A percentile compares a stretch with the other conserved stretches of the same genome.
These are phyloP conservation scores for Aspergillus calidoustus DNA, from an alignment of 2,329 filamentous ascomycete species.

Conservation along the genomic window DNA sequence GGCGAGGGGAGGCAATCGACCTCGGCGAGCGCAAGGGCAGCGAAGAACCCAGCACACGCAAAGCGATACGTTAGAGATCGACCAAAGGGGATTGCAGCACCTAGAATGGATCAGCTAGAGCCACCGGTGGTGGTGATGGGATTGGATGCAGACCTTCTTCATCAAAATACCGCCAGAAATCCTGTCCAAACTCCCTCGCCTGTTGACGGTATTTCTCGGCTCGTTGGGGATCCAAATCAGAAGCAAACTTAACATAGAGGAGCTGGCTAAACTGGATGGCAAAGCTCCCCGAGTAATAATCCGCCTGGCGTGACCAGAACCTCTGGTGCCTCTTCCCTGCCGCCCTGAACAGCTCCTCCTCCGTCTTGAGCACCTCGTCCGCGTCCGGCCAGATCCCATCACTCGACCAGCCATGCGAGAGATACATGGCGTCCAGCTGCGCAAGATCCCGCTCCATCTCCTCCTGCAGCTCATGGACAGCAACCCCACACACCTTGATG, in stretches of 20 bases:
- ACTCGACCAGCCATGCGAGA: too few relatives aligned
- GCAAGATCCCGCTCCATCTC: too few relatives aligned
- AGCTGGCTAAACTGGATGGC: slow-evolving; percentile 59
- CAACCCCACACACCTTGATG: too few relatives aligned
- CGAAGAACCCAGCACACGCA: slow-evolving; percentile 55
- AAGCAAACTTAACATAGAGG: slow-evolving; percentile 51
- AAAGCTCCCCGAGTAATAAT: slow-evolving; percentile 61
- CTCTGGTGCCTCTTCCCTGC: too few relatives aligned
- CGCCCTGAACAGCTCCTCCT: too few relatives aligned
- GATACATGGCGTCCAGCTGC: too few relatives aligned
- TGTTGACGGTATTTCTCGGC: slow-evolving; percentile 43
- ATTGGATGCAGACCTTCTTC: not conserved
- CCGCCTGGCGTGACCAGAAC: slow-evolving; percentile 31
- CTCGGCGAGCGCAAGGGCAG: slow-evolving; percentile 50
- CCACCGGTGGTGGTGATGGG: too few relatives aligned
- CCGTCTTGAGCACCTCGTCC: too few relatives aligned
- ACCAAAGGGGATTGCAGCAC: slow-evolving; percentile 59
- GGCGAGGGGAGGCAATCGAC: slow-evolving; percentile 24
- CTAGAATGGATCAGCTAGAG: slow-evolving; percentile 20
- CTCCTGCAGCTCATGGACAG: too few relatives aligned
- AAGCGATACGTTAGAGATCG: slow-evolving; percentile 58
- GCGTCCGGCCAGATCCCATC: too few relatives aligned
- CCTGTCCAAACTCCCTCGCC: slow-evolving; percentile 48
- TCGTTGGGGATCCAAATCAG: slow-evolving; percentile 47
- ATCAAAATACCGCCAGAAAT: slow-evolving; percentile 57